phyloP scores from a whole-genome alignment of 805 yeast genomes.

The Kuraishia borneana region DNA sequence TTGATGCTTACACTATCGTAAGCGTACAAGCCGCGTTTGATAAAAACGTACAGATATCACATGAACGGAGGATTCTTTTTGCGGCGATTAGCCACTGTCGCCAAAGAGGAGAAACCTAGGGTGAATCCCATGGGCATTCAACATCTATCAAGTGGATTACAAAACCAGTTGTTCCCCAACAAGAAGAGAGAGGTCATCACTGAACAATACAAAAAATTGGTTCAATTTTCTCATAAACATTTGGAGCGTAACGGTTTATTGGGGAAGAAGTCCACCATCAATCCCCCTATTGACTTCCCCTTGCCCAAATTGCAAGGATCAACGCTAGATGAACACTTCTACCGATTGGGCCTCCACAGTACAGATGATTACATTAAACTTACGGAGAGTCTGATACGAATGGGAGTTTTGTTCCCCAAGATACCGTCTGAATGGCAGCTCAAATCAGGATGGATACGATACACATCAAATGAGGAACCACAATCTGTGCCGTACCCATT shows the following conservation, averaged over 20 bases:
- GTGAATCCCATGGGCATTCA: slow-evolving; percentile 76
- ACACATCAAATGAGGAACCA: slow-evolving; percentile 44
- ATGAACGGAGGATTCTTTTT: neutral
- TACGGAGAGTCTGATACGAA: slow-evolving; percentile 30
- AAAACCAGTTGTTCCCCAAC: slow-evolving; percentile 47
- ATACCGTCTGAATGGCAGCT: slow-evolving; percentile 44
- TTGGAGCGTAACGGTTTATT: slow-evolving; percentile 52
- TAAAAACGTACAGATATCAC: neutral
- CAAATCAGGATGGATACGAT: slow-evolving; percentile 74
- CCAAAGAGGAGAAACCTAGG: slow-evolving; percentile 29
- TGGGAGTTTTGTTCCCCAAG: slow-evolving; percentile 23
- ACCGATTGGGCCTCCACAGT: slow-evolving; percentile 48
- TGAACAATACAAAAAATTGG: slow-evolving; percentile 21
- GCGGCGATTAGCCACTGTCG: slow-evolving; percentile 1
- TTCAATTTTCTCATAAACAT: slow-evolving; percentile 48
- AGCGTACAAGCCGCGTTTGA: neutral
- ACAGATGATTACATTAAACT: slow-evolving; percentile 49
- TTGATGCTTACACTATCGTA: neutral
- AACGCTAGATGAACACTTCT: slow-evolving; percentile 77
- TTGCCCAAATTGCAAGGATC: slow-evolving; percentile 69
- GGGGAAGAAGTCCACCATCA: slow-evolving; percentile 59
- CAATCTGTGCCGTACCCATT: slow-evolving; percentile 52
- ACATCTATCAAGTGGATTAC: slow-evolving; percentile 50
- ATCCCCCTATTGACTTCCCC: slow-evolving; percentile 45
- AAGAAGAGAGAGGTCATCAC: slow-evolving; percentile 9